These are phyloP conservation scores for Pythium grandisporangium DNA, from an alignment of 352 stramenopile species.

Conservation along the genomic window DNA sequence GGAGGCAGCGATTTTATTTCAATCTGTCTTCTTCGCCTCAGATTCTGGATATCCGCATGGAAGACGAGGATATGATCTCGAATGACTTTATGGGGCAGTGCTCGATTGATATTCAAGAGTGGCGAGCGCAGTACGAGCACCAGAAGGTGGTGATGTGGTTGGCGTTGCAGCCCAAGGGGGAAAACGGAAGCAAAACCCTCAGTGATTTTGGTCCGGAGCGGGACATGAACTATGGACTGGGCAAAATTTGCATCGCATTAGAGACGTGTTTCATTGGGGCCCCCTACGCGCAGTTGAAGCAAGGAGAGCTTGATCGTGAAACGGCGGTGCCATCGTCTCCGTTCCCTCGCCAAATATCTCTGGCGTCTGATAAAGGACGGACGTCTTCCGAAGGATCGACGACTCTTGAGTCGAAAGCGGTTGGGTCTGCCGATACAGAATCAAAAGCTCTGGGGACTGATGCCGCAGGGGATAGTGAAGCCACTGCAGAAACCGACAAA, in stretches of 20 bases:
- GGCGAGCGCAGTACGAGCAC: conserved; percentile 24
- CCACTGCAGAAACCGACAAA: not conserved
- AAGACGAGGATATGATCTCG: conserved; percentile 59
- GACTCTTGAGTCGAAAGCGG: too few species aligned
- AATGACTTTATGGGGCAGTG: conserved; percentile 70
- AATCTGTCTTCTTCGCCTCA: conserved; percentile 26
- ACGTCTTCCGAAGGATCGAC: not conserved
- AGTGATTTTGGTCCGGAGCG: conserved; percentile 29
- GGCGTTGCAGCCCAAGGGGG: conserved; percentile 35
- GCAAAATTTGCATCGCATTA: conserved; percentile 58
- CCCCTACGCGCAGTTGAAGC: too few species aligned
- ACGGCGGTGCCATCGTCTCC: too few species aligned
- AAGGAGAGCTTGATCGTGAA: too few species aligned
- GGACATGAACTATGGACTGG: conserved; percentile 17
- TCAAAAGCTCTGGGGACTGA: not conserved
- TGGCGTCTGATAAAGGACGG: not conserved
- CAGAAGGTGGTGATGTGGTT: conserved; percentile 64
- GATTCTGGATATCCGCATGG: conserved; percentile 38
- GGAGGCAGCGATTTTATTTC: conserved; percentile 72
- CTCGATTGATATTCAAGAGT: conserved; percentile 59
- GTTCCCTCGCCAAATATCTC: not conserved
- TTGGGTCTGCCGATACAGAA: not conserved
- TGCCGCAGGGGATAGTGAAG: not conserved
- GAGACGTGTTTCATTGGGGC: conserved; percentile 45
- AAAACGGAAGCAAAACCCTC: conserved; percentile 20